Conservation (phyloP, 306 rosid species). For the Castanea crenata region DNA sequence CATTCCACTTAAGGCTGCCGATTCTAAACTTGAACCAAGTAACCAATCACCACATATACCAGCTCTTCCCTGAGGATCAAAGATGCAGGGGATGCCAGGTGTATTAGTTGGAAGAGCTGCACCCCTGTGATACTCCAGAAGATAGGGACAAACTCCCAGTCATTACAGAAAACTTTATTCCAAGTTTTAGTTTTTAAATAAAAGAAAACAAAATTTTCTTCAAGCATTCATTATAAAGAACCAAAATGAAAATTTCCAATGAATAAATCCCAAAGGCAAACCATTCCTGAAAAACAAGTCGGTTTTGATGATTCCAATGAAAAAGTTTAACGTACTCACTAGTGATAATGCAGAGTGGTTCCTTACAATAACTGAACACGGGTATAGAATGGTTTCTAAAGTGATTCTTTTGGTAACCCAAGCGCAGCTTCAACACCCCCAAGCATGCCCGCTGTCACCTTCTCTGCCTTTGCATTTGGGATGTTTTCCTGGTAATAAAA, state of each 20-base stretch:
- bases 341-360: background rate
- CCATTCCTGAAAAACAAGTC: background rate
- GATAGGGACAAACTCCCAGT: background rate
- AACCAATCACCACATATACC: conserved; percentile 98
- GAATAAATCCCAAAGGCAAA: no score
- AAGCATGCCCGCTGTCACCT: conserved; percentile 69
- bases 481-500: conserved; percentile 69
- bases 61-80: conserved; percentile 84
- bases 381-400: conserved; percentile 60
- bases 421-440: conserved; percentile 82
- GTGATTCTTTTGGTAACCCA: conserved; percentile 69
- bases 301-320: conserved; percentile 3
- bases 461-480: conserved; percentile 63
- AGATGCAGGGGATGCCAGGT: conserved; percentile 80
- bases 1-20: conserved; percentile 86
- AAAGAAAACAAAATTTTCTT: background rate
- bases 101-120: conserved; percentile 91
- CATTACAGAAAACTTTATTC: background rate
- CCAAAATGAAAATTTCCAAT: background rate
- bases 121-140: conserved; percentile 63
- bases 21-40: conserved; percentile 84
- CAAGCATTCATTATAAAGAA: background rate
- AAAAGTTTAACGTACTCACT: conserved; percentile 15
- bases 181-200: background rate
- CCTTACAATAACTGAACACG: conserved; percentile 77